Evolutionary conservation across 2,329 filamentous ascomycete genomes (phyloP), one percentile per base, ranked within the genome.

Genomic region (Chaetomiaceae sp.): DNA sequence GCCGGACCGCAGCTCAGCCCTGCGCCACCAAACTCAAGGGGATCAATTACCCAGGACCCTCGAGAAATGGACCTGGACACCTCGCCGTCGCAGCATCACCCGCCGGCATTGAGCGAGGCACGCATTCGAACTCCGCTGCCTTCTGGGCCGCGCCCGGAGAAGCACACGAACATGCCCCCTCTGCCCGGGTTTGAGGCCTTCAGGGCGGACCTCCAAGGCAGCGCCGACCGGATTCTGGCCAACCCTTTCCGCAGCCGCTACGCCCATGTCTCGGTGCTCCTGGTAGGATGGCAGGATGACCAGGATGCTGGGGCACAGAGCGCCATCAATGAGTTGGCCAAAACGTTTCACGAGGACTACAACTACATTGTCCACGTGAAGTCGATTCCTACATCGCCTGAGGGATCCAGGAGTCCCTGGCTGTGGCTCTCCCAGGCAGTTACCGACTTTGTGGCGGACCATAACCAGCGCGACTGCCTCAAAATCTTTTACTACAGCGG

Each of bases 401-500:
- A 78, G 44, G 71, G 68, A 53, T 73, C 71, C 59, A 72, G 72
- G 59, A 78, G 71, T 64, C 72, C 79, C 3, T 79, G 73, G 71
- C 72, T 78, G 54, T 82, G 78, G 79, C 70, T 83, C 40, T 74
- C 75, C 3, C 69, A 74, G 15, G 73, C 72, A 42, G 72, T 82
- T 23, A 75, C 73, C 54, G 72, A 76, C 37, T 83, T 82, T 64
- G 72, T 78, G 43, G 77, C 78, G 51, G 73, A 76, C 23, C 71
- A 72, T 36, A 78, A 83, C 57, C 73, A 76, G 47, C 75, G 80
- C 37, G 79, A 83, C 59, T 74, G 78, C 19, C 64, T 83, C 52
- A 83, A 83, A 61, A 75, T 83, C 51, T 73, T 83, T 43, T 82
- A 80, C 63, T 83, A 83, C 60, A 75, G 73, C 14, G 80, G 80